A percentile compares a stretch with the other conserved stretches of the same genome.
Evolutionary conservation across 805 yeast genomes (phyloP).

Genomic region (Ogataea nakhonphanomensis): DNA sequence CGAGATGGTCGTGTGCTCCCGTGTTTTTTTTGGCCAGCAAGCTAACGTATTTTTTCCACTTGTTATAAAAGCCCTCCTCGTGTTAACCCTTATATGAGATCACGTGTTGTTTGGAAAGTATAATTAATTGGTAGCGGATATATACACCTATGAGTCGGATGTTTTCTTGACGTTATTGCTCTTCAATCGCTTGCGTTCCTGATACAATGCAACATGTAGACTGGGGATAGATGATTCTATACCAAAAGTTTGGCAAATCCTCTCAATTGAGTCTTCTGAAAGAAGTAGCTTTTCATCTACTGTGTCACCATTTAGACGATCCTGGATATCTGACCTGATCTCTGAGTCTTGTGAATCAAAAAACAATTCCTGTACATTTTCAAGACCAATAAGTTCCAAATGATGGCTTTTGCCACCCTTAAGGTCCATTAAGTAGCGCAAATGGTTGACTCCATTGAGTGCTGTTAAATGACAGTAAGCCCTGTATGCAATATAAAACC

Average conservation of each 20-base stretch:
- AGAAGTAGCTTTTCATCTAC: slow-evolving; percentile 40
- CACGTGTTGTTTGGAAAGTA: slow-evolving; percentile 4
- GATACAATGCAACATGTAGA: slow-evolving; percentile 50
- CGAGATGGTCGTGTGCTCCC: slow-evolving; percentile 9
- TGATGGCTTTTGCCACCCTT: slow-evolving; percentile 29
- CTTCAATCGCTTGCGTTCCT: slow-evolving; percentile 38
- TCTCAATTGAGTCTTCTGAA: slow-evolving; percentile 43
- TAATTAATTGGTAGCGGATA: background rate
- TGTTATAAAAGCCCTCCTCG: background rate
- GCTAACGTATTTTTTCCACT: background rate
- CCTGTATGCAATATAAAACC: slow-evolving; percentile 78
- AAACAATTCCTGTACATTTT: slow-evolving; percentile 32
- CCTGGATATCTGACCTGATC: slow-evolving; percentile 18
- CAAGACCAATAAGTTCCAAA: slow-evolving; percentile 33
- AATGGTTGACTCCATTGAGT: slow-evolving; percentile 65
- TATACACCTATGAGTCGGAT: background rate
- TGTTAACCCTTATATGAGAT: background rate
- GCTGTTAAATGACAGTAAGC: slow-evolving; percentile 85
- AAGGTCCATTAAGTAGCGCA: slow-evolving; percentile 50
- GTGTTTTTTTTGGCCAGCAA: background rate
- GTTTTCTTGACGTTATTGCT: background rate
- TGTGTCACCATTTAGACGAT: slow-evolving; percentile 10
- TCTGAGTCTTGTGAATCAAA: slow-evolving; percentile 21
- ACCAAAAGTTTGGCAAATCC: slow-evolving; percentile 42
- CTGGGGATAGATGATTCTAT: slow-evolving; percentile 42